Evolutionary conservation across 148 eudicot species (phyloP).

Genomic region (Vaccinium macrocarpon): DNA sequence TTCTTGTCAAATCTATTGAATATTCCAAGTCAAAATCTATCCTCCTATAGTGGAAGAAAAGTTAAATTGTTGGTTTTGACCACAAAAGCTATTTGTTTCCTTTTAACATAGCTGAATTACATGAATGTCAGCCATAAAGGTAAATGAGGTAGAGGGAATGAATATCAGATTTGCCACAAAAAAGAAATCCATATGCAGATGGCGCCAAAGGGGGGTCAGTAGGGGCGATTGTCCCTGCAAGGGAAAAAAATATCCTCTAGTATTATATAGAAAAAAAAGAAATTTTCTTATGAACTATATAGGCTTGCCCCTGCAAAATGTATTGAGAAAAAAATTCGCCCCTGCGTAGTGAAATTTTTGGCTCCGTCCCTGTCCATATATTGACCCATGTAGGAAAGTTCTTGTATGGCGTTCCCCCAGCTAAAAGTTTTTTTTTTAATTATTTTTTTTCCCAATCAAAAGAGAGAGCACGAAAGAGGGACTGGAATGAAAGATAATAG

Average conservation of each 20-base stretch:
- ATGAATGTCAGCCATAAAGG: neutral
- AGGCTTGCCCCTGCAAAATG: too few species aligned
- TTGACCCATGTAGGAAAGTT: neutral
- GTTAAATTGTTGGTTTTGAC: neutral
- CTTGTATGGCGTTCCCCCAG: neutral
- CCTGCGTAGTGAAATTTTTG: too few species aligned
- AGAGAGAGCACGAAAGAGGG: neutral
- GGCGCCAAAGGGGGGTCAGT: too few species aligned
- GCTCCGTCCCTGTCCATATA: too few species aligned
- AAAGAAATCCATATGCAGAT: neutral
- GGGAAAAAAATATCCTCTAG: too few species aligned
- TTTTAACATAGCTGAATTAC: neutral
- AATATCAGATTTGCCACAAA: neutral
- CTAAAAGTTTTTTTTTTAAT: too few species aligned
- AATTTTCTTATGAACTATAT: too few species aligned
- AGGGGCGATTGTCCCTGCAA: too few species aligned
- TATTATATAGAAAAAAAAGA: too few species aligned
- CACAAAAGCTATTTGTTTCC: neutral
- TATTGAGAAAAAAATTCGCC: too few species aligned
- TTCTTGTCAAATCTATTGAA: neutral
- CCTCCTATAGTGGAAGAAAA: neutral
- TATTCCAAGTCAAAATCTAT: neutral
- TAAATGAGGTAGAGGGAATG: neutral
- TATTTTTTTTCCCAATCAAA: too few species aligned
- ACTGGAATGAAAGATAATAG: neutral